phyloP scores from a whole-genome alignment of 2,329 filamentous ascomycete species.

The Aspergillus sp. region DNA sequence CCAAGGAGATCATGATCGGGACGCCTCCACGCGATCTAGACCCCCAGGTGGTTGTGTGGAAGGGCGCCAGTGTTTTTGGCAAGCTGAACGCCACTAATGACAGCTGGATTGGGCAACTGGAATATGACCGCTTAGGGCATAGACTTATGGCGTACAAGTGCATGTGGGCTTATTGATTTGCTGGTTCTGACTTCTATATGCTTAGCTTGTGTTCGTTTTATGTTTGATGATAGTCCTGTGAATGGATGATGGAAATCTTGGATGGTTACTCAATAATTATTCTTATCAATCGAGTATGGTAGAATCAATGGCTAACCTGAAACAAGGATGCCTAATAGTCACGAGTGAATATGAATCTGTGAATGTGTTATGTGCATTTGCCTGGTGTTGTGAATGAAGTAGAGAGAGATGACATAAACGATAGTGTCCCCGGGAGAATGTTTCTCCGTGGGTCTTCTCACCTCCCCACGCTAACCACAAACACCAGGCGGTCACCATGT shows the following conservation, averaged over 20 bases:
- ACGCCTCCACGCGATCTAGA: constrained; percentile 87
- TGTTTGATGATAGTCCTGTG: constrained; percentile 3
- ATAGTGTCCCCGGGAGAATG: constrained; percentile 3
- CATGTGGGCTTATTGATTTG: constrained; percentile 57
- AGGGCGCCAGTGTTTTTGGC: constrained; percentile 94
- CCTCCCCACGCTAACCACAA: constrained; percentile 10
- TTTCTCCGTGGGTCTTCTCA: constrained; percentile 5
- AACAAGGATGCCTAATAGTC: too few species aligned
- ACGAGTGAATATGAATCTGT: background rate
- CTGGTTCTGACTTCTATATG: background rate
- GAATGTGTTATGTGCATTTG: background rate
- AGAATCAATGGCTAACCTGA: too few species aligned
- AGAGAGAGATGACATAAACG: background rate
- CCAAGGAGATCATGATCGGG: constrained; percentile 67
- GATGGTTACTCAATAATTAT: too few species aligned
- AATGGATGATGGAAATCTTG: too few species aligned
- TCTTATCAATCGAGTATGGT: too few species aligned
- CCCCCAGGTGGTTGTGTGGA: constrained; percentile 96
- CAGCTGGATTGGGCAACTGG: constrained; percentile 83
- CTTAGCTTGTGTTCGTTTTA: constrained; percentile 5
- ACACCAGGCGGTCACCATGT: constrained; percentile 23
- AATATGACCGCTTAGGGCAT: constrained; percentile 83
- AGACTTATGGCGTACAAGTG: constrained; percentile 82
- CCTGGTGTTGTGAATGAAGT: background rate
- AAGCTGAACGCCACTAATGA: constrained; percentile 85